Evolutionary conservation across 495 filamentous ascomycete genomes (phyloP).

Genomic region (Lasiosphaeria hispida): DNA sequence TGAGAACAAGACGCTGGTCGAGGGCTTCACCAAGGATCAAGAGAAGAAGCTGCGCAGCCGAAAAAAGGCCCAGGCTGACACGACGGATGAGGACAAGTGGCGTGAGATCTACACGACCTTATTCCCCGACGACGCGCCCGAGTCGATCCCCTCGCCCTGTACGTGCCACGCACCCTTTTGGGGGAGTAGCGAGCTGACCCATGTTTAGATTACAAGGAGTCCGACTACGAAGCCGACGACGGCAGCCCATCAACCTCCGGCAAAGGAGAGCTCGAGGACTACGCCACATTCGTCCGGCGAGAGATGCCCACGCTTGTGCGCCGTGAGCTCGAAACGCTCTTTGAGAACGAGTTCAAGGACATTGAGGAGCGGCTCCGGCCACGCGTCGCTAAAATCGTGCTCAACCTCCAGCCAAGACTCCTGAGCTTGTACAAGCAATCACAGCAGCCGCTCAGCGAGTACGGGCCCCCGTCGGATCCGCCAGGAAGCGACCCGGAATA

Average conservation of each 20-base stretch:
- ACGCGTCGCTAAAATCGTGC: constrained; percentile 25
- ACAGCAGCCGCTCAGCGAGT: constrained; percentile 28
- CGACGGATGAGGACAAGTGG: constrained; percentile 46
- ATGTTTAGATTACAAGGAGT: constrained; percentile 21
- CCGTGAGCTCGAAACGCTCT: constrained; percentile 28
- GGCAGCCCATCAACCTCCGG: background rate
- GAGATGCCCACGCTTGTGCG: constrained; percentile 33
- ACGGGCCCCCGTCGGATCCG: constrained; percentile 15
- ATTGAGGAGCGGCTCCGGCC: constrained; percentile 24
- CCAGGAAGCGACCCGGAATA: background rate
- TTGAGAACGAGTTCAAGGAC: constrained; percentile 23
- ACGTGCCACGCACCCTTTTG: constrained; percentile 7
- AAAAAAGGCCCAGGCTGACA: constrained; percentile 37
- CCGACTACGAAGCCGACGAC: constrained; percentile 28
- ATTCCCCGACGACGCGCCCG: constrained; percentile 39
- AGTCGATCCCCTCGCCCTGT: constrained; percentile 41
- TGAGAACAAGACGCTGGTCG: constrained; percentile 17
- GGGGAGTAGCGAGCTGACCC: constrained; percentile 6
- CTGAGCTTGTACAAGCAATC: constrained; percentile 28
- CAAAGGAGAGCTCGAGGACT: constrained; percentile 28
- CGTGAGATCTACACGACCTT: constrained; percentile 42
- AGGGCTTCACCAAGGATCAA: constrained; percentile 32
- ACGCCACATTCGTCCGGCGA: constrained; percentile 25
- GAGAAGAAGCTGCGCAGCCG: constrained; percentile 37
- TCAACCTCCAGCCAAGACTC: constrained; percentile 25